Evolutionary conservation across 805 yeast genomes (phyloP).

Genomic region (Yarrowia porcina): DNA sequence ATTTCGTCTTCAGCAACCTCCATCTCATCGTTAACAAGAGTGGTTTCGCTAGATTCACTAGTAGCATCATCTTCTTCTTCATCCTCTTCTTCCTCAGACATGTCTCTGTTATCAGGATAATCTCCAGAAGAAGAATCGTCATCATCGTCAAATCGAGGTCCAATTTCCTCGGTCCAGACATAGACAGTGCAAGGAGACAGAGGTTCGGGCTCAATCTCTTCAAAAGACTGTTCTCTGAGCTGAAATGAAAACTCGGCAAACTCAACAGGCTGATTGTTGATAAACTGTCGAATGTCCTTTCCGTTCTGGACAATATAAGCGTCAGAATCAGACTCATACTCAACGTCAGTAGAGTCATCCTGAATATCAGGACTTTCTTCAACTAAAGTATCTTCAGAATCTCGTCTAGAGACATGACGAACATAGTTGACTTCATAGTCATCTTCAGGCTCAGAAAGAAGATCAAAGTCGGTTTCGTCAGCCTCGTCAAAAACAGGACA

Average conservation of each 20-base stretch:
- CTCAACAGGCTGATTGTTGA: no score
- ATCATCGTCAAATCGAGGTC: neutral
- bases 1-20: no score
- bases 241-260: no score
- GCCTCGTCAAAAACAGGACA: neutral
- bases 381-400: neutral
- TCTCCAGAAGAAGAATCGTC: neutral
- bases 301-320: no score
- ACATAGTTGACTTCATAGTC: neutral
- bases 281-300: neutral
- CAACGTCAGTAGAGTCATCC: no score
- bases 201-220: neutral
- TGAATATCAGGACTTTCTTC: no score
- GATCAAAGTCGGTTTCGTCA: neutral
- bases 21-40: neutral
- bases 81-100: neutral
- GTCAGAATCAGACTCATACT: no score
- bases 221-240: neutral
- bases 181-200: neutral
- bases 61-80: neutral
- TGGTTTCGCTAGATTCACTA: neutral
- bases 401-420: neutral
- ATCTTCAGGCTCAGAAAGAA: neutral
- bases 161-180: neutral
- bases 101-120: neutral